Evolutionary conservation across 1,284 basidiomycete genomes (phyloP), one percentile per base, ranked within the genome.

Genomic region (Stereum hirsutum): DNA sequence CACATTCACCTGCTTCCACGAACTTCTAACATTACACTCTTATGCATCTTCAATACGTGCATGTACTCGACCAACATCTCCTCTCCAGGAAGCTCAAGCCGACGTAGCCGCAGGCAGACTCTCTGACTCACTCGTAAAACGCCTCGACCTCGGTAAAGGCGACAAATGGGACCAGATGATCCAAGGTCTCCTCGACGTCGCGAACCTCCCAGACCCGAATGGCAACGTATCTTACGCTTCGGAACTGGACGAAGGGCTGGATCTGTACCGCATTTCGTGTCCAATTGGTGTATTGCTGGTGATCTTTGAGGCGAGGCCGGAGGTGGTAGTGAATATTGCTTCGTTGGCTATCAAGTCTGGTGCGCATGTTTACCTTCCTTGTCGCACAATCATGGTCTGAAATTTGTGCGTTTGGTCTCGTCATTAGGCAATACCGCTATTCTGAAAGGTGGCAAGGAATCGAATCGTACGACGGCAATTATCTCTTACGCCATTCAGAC

Each of bases 271-370:
- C 30, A 85, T 99, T 1, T 91, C 94, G 0, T 99, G 95, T 60
- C 94, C 96, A 0, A 96, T 99, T 49, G 96, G 96, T 15, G 94
- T 97, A 0, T 70, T 99, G 21, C 74, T 99, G 39, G 91, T 98
- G 51, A 97, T 99, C 51, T 99, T 99, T 53, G 96, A 99, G 64
- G 90, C 95, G 3, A 75, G 96, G 27, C 96, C 96, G 1, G 96
- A 99, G 61, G 96, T 99, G 5, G 91, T 99, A 24, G 88, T 99
- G 34, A 99, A 99, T 61, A 98, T 99, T 54, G 91, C 96, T 5
- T 77, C 90, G 0, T 69, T 99, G 52, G 95, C 96, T 2, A 91
- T 99, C 64, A 99, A 98, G 65, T 94, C 89, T 23, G 95, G 94
- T 87, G 54, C 56, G 72, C 58, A 17, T 37, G 5, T 30, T 28